phyloP scores from a whole-genome alignment of 2,329 filamentous ascomycete genomes.

The Tolypocladium amazonense region DNA sequence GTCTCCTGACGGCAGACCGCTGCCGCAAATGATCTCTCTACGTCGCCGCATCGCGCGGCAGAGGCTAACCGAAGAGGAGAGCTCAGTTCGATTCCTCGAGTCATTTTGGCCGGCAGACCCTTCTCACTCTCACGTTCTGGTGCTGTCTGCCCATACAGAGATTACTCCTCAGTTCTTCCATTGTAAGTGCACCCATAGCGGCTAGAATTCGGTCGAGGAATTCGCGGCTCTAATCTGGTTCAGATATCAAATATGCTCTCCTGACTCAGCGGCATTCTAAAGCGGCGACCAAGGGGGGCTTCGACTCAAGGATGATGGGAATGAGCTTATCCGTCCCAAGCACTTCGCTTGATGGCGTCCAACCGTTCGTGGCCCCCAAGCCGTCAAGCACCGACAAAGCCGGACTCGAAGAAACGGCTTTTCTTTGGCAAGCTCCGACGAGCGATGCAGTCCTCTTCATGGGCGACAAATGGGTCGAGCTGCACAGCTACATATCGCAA shows the following conservation, averaged over 20 bases:
- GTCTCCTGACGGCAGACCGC: slow-evolving; percentile 22
- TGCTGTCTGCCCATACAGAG: slow-evolving; percentile 74
- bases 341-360: slow-evolving; percentile 49
- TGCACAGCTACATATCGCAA: slow-evolving; percentile 68
- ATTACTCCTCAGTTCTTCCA: slow-evolving; percentile 75
- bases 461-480: slow-evolving; percentile 76
- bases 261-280: slow-evolving; percentile 68
- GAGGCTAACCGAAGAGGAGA: slow-evolving; percentile 54
- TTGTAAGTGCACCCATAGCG: slow-evolving; percentile 36
- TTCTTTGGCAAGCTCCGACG: slow-evolving; percentile 78
- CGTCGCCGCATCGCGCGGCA: slow-evolving; percentile 60
- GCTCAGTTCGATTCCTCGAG: slow-evolving; percentile 68
- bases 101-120: slow-evolving; percentile 71
- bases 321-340: slow-evolving; percentile 70
- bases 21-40: slow-evolving; percentile 51
- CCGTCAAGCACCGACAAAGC: slow-evolving; percentile 7
- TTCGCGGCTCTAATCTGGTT: slow-evolving; percentile 7
- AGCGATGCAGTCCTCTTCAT: slow-evolving; percentile 75
- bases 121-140: slow-evolving; percentile 61
- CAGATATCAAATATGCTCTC: slow-evolving; percentile 64
- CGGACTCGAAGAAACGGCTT: slow-evolving; percentile 37
- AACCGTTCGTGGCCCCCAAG: slow-evolving; percentile 38
- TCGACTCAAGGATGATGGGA: slow-evolving; percentile 54
- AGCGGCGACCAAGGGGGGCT: slow-evolving; percentile 27
- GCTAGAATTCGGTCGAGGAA: not conserved